Conservation (phyloP, 2,329 filamentous ascomycete species). For the Onygena corvina region DNA sequence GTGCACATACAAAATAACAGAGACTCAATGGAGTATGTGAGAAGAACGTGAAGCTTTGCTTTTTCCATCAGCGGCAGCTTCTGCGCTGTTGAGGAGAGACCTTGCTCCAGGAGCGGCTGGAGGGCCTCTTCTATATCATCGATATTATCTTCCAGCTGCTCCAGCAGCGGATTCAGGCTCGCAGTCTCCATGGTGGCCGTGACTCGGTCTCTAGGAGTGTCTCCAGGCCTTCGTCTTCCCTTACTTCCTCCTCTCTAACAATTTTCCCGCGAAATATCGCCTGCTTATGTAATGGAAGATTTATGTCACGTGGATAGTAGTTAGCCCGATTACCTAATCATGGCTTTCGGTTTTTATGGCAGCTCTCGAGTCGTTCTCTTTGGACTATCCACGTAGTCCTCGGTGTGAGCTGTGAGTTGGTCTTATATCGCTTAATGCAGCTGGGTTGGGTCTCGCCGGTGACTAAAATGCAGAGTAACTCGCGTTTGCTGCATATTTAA, state of each 20-base stretch:
- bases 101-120: constrained; percentile 55
- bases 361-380: too few species aligned
- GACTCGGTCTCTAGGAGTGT: not conserved
- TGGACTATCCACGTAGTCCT: too few species aligned
- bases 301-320: not conserved
- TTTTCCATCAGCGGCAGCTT: constrained; percentile 87
- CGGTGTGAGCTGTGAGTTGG: too few species aligned
- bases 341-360: too few species aligned
- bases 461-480: not conserved
- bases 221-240: not conserved
- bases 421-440: too few species aligned
- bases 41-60: constrained; percentile 82
- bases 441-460: not conserved
- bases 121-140: constrained; percentile 66
- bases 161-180: constrained; percentile 55
- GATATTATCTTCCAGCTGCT: constrained; percentile 64
- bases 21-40: constrained; percentile 81
- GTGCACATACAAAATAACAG: constrained; percentile 63
- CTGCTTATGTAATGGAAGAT: not conserved
- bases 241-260: not conserved
- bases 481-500: not conserved
- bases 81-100: constrained; percentile 55
- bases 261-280: not conserved
- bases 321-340: too few species aligned
- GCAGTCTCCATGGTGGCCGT: constrained; percentile 39